Evolutionary conservation across 1,284 basidiomycete genomes (phyloP), one percentile per base, ranked within the genome.

Genomic region (Ustilago hordei): DNA sequence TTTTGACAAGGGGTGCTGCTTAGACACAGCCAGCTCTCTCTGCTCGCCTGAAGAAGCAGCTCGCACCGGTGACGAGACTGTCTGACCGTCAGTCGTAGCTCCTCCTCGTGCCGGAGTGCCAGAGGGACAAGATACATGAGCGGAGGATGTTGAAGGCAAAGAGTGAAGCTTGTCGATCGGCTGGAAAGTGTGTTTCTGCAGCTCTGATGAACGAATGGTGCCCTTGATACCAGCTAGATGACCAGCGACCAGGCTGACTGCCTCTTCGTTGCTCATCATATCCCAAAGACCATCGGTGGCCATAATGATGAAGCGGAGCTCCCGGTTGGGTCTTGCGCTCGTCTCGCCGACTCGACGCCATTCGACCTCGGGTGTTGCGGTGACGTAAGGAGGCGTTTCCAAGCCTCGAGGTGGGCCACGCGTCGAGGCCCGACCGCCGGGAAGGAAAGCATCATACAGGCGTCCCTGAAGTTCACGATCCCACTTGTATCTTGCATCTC

Each of bases 201-300:
- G 57, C 32, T 80, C 80, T 3, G 69, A 69, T 9, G 81, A 82
- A 8, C 63, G 70, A 41, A 85, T 72, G 34, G 69, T 72, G 13
- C 84, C 84, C 55, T 81, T 79, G 65, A 80, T 72, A 28, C 82
- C 82, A 1, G 78, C 81, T 7, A 85, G 70, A 54, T 85, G 84
- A n/a, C 83, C 83, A 3, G 84, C 83, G 8, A 85, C 87, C 28
- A 99, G 91, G 17, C 92, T 90, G 56, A 97, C 95, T 8, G 95
- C 94, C 81, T 99, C 95, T 84, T 95, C 92, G n/a, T 95, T 97
- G 71, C 93, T 92, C 63, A 99, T 89, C 78, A 93, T 89, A 87
- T 99, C 97, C 94, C 95, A 98, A 58, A 98, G 89, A 15, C 95
- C 95, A 82, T 97, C 95, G 0, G 95, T 96, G 1, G 95, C 95